Evolutionary conservation across 2,329 filamentous ascomycete species (phyloP).

Genomic region (Polychaeton citri): DNA sequence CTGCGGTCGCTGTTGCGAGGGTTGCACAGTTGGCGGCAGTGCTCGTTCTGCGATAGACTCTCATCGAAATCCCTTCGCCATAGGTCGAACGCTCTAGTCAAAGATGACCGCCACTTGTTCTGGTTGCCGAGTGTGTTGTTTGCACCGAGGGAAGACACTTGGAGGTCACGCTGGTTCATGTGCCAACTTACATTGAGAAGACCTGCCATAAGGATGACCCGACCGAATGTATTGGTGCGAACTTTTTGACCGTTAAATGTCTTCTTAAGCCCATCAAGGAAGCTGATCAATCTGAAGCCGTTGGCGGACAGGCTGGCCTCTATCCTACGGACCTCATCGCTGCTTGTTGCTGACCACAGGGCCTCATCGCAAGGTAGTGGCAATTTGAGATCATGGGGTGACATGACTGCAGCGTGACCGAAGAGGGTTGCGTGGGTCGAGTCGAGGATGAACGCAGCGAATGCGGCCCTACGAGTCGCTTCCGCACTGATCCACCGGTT

Average conservation of each 20-base stretch:
- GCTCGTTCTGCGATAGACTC: slow-evolving; percentile 47
- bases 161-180: slow-evolving; percentile 90
- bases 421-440: slow-evolving; percentile 97
- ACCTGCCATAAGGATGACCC: slow-evolving; percentile 87
- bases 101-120: slow-evolving; percentile 77
- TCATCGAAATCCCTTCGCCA: slow-evolving; percentile 91
- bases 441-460: slow-evolving; percentile 88
- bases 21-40: slow-evolving; percentile 23
- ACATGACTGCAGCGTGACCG: slow-evolving; percentile 92
- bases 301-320: slow-evolving; percentile 69
- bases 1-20: slow-evolving; percentile 2
- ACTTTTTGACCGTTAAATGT: slow-evolving; percentile 78
- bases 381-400: slow-evolving; percentile 85
- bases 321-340: slow-evolving; percentile 70
- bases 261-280: slow-evolving; percentile 80
- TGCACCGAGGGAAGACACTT: slow-evolving; percentile 76
- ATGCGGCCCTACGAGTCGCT: slow-evolving; percentile 76
- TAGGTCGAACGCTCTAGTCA: slow-evolving; percentile 80
- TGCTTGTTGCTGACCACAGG: slow-evolving; percentile 81
- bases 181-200: slow-evolving; percentile 91
- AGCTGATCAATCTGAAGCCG: slow-evolving; percentile 71
- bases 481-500: slow-evolving; percentile 92
- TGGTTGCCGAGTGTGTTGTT: slow-evolving; percentile 68
- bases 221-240: slow-evolving; percentile 82
- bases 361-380: slow-evolving; percentile 86